Percentiles rank a stretch among this genome's conserved stretches.
Conservation (phyloP, 2,329 filamentous ascomycete genomes). For the Rosellinia necatrix region DNA sequence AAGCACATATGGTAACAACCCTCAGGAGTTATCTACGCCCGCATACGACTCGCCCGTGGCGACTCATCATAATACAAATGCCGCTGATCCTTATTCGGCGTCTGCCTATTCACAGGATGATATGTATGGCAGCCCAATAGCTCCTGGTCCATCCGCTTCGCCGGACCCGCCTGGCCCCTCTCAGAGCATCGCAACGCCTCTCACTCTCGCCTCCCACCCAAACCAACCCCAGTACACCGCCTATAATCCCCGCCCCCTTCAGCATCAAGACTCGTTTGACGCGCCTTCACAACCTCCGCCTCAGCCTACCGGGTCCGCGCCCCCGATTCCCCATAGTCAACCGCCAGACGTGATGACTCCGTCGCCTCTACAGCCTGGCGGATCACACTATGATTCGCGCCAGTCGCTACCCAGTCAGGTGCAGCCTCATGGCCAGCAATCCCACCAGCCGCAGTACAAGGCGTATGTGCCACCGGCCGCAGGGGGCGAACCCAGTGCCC, state of each 20-base stretch:
- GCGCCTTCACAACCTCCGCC: conserved; percentile 40
- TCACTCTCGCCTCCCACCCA: conserved; percentile 32
- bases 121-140: conserved; percentile 40
- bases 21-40: conserved; percentile 79
- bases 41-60: conserved; percentile 76
- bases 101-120: conserved; percentile 57
- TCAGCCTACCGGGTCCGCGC: conserved; percentile 45
- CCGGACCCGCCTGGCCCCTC: conserved; percentile 34
- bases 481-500: conserved; percentile 51
- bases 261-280: conserved; percentile 40
- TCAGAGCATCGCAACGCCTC: conserved; percentile 34
- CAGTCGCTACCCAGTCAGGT: conserved; percentile 56
- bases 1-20: conserved; percentile 70
- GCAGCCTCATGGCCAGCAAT: conserved; percentile 22
- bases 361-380: conserved; percentile 51
- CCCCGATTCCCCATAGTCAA: conserved; percentile 47
- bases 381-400: conserved; percentile 53
- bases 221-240: conserved; percentile 48
- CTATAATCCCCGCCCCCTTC: conserved; percentile 36
- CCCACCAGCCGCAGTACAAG: conserved; percentile 58
- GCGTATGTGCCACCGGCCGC: conserved; percentile 59
- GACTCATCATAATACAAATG: conserved; percentile 47
- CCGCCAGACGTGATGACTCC: conserved; percentile 45
- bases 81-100: conserved; percentile 50
- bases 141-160: conserved; percentile 37